Conservation (phyloP, 1,139 yeast species). For the Candida sojae region DNA sequence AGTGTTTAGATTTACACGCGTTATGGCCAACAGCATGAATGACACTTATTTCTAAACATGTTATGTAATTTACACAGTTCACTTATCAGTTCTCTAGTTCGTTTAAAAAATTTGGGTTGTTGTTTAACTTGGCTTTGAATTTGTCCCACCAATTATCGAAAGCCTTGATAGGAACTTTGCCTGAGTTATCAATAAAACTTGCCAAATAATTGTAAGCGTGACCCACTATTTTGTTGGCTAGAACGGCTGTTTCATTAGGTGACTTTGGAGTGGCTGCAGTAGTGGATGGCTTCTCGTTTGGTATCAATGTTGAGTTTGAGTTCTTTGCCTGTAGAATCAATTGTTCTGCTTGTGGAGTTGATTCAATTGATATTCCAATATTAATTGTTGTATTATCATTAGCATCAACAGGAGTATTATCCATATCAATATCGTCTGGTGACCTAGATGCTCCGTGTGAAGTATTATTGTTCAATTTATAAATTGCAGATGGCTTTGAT, state of each 20-base stretch:
- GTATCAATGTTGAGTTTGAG: constrained; percentile 17
- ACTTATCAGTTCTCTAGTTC: constrained; percentile 19
- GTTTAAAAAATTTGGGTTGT: constrained; percentile 82
- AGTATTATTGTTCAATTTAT: constrained; percentile 64
- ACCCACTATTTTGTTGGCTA: constrained; percentile 86
- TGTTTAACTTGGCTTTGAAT: constrained; percentile 69
- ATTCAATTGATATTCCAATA: constrained; percentile 89
- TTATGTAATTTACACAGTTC: too few relatives aligned
- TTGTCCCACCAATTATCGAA: constrained; percentile 98
- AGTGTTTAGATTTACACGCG: too few relatives aligned
- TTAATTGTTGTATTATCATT: constrained; percentile 44
- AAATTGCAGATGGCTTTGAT: constrained; percentile 87
- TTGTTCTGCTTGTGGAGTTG: constrained; percentile 58
- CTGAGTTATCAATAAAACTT: constrained; percentile 75
- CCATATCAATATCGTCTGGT: constrained; percentile 32
- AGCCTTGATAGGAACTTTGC: constrained; percentile 83
- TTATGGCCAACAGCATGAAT: too few relatives aligned
- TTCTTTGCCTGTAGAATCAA: constrained; percentile 38
- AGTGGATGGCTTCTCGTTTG: constrained; percentile 17
- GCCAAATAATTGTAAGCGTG: constrained; percentile 90
- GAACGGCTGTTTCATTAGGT: constrained; percentile 40
- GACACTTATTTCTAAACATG: too few relatives aligned
- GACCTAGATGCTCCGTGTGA: constrained; percentile 19
- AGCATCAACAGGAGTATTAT: constrained; percentile 14
- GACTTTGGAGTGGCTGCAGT: constrained; percentile 17